These are phyloP conservation scores for Penicillium sp. DNA, from an alignment of 2,329 filamentous ascomycete genomes.

Conservation along the genomic window DNA sequence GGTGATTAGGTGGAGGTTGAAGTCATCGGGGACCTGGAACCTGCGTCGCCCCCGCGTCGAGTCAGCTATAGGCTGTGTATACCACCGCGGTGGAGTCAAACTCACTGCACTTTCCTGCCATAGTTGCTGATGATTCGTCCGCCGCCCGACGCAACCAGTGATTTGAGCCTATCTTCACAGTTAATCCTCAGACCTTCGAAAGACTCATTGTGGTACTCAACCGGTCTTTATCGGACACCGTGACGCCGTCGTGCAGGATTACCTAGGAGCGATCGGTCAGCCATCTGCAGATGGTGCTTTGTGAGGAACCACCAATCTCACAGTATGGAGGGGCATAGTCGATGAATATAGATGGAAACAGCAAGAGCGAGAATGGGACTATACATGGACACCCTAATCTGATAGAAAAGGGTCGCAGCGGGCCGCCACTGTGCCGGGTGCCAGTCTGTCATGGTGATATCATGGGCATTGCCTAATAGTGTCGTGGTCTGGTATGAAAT, in stretches of 20 bases:
- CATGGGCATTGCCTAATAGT: too few species aligned
- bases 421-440: not conserved
- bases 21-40: conserved; percentile 12
- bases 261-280: conserved; percentile 7
- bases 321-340: conserved; percentile 1
- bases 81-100: not conserved
- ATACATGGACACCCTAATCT: not conserved
- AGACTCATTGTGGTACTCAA: conserved; percentile 1
- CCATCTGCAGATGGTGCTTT: conserved; percentile 5
- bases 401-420: not conserved
- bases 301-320: not conserved
- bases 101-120: conserved; percentile 11
- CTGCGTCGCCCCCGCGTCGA: not conserved
- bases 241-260: conserved; percentile 7
- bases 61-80: not conserved
- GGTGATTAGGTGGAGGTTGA: conserved; percentile 17
- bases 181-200: not conserved
- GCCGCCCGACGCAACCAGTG: conserved; percentile 15
- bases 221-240: conserved; percentile 17
- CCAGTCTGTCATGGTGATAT: conserved; percentile 8
- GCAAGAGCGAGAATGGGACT: not conserved
- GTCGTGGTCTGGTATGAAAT: too few species aligned
- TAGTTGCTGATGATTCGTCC: conserved; percentile 11
- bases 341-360: not conserved
- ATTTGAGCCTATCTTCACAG: conserved; percentile 5